Percentiles rank a stretch among this genome's conserved stretches.
phyloP scores from a whole-genome alignment of 176 grass and related monocot species.

The Eleusine coracana region DNA sequence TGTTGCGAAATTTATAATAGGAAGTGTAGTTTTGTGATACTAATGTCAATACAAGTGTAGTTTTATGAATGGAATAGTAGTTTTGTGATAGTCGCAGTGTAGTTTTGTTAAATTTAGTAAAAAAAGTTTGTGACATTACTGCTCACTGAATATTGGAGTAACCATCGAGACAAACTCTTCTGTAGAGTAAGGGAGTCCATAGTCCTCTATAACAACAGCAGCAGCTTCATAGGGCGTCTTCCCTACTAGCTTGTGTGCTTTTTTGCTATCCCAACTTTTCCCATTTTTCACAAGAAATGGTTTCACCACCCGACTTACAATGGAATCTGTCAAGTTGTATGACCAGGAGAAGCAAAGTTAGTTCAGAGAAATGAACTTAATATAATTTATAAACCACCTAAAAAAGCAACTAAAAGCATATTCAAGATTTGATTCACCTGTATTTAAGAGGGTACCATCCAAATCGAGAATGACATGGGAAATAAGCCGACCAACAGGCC shows the following conservation, averaged over 20 bases:
- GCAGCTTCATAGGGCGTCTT: constrained; percentile 84
- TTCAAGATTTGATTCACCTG: constrained; percentile 55
- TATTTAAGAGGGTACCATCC: constrained; percentile 96
- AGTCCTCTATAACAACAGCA: constrained; percentile 73
- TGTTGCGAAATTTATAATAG: background rate
- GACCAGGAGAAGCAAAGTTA: constrained; percentile 26
- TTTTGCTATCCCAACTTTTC: constrained; percentile 82
- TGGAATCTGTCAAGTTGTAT: constrained; percentile 62
- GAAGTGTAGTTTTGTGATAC: background rate
- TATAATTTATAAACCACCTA: background rate
- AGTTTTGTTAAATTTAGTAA: background rate
- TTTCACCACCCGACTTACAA: constrained; percentile 74
- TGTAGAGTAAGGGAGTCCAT: constrained; percentile 72
- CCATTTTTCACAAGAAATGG: constrained; percentile 72
- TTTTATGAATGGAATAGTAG: background rate
- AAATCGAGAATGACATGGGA: constrained; percentile 94
- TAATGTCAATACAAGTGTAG: background rate
- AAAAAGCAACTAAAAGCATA: background rate
- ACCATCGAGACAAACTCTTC: constrained; percentile 80
- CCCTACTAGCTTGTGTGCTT: constrained; percentile 70
- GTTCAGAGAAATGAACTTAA: constrained; percentile 20
- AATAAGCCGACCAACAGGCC: constrained; percentile 48
- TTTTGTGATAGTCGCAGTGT: background rate
- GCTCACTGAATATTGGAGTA: constrained; percentile 75
- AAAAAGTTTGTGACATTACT: constrained; percentile 51